phyloP scores from a whole-genome alignment of 495 filamentous ascomycete species.

The Bacidia gigantensis region DNA sequence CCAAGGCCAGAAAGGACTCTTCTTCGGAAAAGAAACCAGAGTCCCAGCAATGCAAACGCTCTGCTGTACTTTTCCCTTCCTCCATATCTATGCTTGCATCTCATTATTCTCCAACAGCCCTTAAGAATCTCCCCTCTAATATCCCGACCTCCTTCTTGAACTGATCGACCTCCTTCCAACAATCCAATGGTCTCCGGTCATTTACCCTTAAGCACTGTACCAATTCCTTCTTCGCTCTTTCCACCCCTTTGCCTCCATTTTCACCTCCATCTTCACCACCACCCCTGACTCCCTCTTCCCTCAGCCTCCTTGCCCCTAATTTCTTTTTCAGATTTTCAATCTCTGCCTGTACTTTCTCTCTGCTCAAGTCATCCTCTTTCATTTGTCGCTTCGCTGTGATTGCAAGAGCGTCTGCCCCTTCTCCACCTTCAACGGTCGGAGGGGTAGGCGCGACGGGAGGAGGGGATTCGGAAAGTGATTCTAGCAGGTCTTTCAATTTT shows the following conservation, averaged over 20 bases:
- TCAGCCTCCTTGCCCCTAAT: conserved; percentile 51
- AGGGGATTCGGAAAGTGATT: conserved; percentile 34
- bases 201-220: conserved; percentile 71
- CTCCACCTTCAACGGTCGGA: conserved; percentile 19
- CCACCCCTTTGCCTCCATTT: conserved; percentile 42
- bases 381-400: conserved; percentile 18
- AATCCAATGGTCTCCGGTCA: conserved; percentile 83
- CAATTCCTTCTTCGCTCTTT: conserved; percentile 61
- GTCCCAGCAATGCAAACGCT: not conserved
- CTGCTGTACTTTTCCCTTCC: not conserved
- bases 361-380: conserved; percentile 30
- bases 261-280: conserved; percentile 27
- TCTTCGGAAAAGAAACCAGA: not conserved
- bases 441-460: conserved; percentile 26
- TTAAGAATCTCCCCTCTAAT: conserved; percentile 76
- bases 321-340: conserved; percentile 67
- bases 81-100: not conserved
- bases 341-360: conserved; percentile 45
- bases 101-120: conserved; percentile 56
- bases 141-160: conserved; percentile 79
- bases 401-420: conserved; percentile 7
- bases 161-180: conserved; percentile 83
- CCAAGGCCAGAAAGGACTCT: not conserved
- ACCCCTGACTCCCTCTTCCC: conserved; percentile 47
- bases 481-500: conserved; percentile 48